These are phyloP conservation scores for Aureobasidium zeae DNA, from an alignment of 2,329 filamentous ascomycete species.

Conservation along the genomic window DNA sequence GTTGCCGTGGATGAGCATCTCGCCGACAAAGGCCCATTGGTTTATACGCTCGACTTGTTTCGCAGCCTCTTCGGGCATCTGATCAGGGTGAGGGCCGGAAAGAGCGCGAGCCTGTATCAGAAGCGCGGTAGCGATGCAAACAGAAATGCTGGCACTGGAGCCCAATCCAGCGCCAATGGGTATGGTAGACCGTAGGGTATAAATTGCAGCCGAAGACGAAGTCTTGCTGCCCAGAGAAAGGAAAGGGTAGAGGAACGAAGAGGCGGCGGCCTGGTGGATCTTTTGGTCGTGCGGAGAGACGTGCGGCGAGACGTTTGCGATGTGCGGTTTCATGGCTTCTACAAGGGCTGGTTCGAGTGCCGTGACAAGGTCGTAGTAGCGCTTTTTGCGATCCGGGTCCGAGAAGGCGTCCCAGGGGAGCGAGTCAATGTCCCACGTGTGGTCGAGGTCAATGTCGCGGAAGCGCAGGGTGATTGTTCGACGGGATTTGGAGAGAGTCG, in stretches of 20 bases:
- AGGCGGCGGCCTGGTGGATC: constrained; percentile 72
- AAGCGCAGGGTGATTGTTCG: constrained; percentile 82
- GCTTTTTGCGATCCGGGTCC: constrained; percentile 77
- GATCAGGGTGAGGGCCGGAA: constrained; percentile 83
- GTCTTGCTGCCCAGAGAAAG: constrained; percentile 72
- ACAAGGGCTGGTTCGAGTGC: constrained; percentile 75
- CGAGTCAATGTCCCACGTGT: constrained; percentile 90
- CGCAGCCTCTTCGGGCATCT: constrained; percentile 77
- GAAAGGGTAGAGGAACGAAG: constrained; percentile 86
- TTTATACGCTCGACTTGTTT: constrained; percentile 92
- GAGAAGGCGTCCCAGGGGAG: constrained; percentile 81
- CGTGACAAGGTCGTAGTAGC: constrained; percentile 77
- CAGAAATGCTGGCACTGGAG: constrained; percentile 87
- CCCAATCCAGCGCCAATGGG: constrained; percentile 86
- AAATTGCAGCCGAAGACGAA: constrained; percentile 73
- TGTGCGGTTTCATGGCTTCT: constrained; percentile 68
- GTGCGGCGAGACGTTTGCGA: constrained; percentile 58
- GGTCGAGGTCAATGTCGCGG: constrained; percentile 77
- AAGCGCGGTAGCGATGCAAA: constrained; percentile 76
- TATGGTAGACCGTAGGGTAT: constrained; percentile 87
- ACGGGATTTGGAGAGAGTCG: constrained; percentile 83
- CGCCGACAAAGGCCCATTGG: constrained; percentile 91
- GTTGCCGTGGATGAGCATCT: constrained; percentile 96
- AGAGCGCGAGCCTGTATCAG: constrained; percentile 81
- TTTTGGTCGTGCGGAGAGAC: constrained; percentile 65